These are phyloP conservation scores for Arthroderma uncinatum DNA, from an alignment of 2,329 filamentous ascomycete species.

Conservation along the genomic window DNA sequence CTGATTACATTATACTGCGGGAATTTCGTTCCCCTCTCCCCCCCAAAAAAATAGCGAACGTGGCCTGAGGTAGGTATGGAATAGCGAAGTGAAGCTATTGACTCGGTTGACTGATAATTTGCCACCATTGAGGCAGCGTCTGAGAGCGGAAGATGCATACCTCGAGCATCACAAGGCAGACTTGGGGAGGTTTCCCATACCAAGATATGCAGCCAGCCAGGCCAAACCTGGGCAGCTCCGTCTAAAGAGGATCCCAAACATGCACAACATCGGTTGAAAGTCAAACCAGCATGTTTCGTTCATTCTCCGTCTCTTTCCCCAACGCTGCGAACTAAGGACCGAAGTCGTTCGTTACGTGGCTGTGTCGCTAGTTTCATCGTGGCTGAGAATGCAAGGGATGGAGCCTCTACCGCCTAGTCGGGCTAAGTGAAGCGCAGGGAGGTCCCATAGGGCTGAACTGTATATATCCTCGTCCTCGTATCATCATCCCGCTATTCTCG, in stretches of 20 bases:
- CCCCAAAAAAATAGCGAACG: not conserved
- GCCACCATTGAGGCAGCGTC: not conserved
- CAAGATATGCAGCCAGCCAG: not conserved
- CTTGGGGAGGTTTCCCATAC: not conserved
- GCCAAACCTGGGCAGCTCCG: not conserved
- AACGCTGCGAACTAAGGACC: not conserved
- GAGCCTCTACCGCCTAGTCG: slow-evolving; percentile 1
- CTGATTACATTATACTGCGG: not conserved
- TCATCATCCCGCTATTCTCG: not conserved
- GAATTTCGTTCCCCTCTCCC: not conserved
- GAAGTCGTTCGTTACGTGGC: not conserved
- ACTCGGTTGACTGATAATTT: not conserved
- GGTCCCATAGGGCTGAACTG: slow-evolving; percentile 1
- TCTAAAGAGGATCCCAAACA: not conserved
- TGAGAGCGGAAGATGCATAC: not conserved
- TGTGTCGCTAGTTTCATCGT: not conserved
- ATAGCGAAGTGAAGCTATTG: not conserved
- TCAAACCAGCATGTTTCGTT: not conserved
- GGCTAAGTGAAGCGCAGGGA: slow-evolving; percentile 4
- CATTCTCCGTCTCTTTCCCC: not conserved
- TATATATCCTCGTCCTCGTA: not conserved
- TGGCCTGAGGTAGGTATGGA: not conserved
- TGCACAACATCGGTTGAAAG: not conserved
- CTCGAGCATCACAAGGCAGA: not conserved
- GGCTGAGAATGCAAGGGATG: not conserved